These are phyloP conservation scores for Pseudohalonectria lignicola DNA, from an alignment of 2,329 filamentous ascomycete genomes.

Conservation along the genomic window DNA sequence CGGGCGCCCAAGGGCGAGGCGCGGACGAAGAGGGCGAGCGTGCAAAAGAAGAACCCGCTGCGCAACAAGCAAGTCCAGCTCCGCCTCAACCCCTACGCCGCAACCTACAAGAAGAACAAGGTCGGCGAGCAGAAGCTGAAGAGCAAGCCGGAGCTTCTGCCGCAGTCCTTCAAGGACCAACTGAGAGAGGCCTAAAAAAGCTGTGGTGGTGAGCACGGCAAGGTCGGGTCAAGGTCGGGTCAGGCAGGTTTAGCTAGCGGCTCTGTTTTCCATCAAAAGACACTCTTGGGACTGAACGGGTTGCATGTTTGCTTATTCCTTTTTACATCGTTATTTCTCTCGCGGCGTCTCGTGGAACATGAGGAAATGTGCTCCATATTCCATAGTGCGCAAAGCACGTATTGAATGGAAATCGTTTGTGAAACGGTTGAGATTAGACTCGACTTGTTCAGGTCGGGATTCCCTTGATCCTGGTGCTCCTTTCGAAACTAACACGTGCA, in stretches of 20 bases:
- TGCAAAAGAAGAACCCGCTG: slow-evolving; percentile 99
- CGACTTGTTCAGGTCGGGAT: too few relatives aligned
- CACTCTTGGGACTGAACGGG: too few relatives aligned
- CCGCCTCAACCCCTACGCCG: slow-evolving; percentile 96
- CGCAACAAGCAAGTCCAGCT: slow-evolving; percentile 98
- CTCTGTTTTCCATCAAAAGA: too few relatives aligned
- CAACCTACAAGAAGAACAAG: slow-evolving; percentile 79
- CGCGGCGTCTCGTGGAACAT: slow-evolving; percentile 3
- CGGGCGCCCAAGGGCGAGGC: slow-evolving; percentile 83
- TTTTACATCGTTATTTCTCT: too few relatives aligned
- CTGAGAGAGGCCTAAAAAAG: slow-evolving; percentile 13
- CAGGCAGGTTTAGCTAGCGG: too few relatives aligned
- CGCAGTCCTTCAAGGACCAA: slow-evolving; percentile 14
- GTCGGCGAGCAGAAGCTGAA: slow-evolving; percentile 55
- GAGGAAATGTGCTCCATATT: not conserved
- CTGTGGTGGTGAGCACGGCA: too few relatives aligned
- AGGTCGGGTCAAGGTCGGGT: not conserved
- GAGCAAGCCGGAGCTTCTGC: slow-evolving; percentile 12
- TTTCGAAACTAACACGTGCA: too few relatives aligned
- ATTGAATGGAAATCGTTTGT: not conserved
- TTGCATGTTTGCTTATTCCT: slow-evolving; percentile 4
- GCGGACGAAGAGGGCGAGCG: slow-evolving; percentile 76
- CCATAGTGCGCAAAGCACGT: slow-evolving; percentile 1
- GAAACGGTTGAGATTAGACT: too few relatives aligned
- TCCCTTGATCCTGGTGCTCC: too few relatives aligned